Evolutionary conservation across 345 rosid species (phyloP).

Genomic region (Sapria himalayana): DNA sequence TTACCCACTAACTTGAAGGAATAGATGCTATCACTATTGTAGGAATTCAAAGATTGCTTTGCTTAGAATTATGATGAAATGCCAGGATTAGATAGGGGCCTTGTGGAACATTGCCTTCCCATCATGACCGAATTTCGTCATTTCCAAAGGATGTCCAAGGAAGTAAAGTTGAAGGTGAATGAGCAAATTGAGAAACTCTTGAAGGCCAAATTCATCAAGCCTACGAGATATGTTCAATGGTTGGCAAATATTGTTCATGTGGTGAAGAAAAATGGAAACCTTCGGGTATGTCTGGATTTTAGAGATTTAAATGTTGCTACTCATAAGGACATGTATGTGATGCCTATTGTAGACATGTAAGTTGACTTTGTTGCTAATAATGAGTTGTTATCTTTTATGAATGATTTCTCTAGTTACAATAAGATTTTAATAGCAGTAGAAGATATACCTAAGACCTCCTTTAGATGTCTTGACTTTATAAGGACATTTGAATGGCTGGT

Average conservation of each 20-base stretch:
- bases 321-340: neutral
- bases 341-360: neutral
- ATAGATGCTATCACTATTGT: neutral
- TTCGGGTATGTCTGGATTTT: neutral
- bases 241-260: neutral
- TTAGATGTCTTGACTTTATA: slow-evolving; percentile 1
- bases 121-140: neutral
- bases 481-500: neutral
- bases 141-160: neutral
- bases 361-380: neutral
- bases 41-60: neutral
- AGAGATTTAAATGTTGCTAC: neutral
- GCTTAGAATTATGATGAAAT: neutral
- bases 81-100: neutral
- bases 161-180: neutral
- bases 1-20: neutral
- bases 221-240: neutral
- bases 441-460: neutral
- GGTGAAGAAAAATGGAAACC: neutral
- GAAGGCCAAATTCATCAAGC: neutral
- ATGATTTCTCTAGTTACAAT: neutral
- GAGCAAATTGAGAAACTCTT: neutral
- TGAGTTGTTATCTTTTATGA: neutral
- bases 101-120: neutral
- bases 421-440: neutral